Percentiles rank a stretch among this genome's conserved stretches.
Conservation (phyloP, 2,329 filamentous ascomycete species). For the Diaporthe sp. region DNA sequence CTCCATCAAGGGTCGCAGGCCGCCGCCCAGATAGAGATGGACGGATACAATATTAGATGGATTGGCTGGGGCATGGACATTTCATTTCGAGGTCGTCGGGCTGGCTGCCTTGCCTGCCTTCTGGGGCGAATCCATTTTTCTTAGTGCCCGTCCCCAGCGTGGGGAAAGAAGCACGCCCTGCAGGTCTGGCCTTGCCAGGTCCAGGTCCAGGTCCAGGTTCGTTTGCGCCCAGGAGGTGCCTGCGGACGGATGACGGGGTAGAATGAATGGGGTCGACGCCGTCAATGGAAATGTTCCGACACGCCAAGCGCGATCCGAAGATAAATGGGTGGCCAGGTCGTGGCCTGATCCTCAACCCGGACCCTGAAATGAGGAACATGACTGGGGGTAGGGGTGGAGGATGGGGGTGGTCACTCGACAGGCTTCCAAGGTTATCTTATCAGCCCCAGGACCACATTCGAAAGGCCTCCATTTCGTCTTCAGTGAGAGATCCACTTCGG, state of each 20-base stretch:
- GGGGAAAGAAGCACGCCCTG: not conserved
- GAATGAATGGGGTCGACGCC: not conserved
- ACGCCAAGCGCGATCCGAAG: conserved; percentile 7
- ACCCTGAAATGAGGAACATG: not conserved
- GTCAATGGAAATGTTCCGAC: conserved; percentile 21
- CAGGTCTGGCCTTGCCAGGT: not conserved
- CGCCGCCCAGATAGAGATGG: not conserved
- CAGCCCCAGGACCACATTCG: too few species aligned
- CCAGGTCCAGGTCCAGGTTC: not conserved
- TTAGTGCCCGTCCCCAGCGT: conserved; percentile 23
- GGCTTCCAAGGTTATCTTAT: not conserved
- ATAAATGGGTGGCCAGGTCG: not conserved
- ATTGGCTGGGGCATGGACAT: not conserved
- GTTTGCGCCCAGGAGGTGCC: conserved; percentile 1
- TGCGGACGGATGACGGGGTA: not conserved
- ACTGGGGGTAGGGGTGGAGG: too few species aligned
- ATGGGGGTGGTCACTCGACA: not conserved
- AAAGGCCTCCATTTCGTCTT: not conserved
- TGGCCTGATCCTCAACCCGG: not conserved
- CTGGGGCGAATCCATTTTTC: conserved; percentile 30
- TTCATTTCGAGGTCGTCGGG: not conserved
- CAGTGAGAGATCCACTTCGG: not conserved
- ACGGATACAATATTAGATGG: not conserved
- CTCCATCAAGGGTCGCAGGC: conserved; percentile 6
- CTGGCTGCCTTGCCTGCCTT: not conserved